phyloP scores from a whole-genome alignment of 202 grass and related monocot genomes.

The Setaria viridis region DNA sequence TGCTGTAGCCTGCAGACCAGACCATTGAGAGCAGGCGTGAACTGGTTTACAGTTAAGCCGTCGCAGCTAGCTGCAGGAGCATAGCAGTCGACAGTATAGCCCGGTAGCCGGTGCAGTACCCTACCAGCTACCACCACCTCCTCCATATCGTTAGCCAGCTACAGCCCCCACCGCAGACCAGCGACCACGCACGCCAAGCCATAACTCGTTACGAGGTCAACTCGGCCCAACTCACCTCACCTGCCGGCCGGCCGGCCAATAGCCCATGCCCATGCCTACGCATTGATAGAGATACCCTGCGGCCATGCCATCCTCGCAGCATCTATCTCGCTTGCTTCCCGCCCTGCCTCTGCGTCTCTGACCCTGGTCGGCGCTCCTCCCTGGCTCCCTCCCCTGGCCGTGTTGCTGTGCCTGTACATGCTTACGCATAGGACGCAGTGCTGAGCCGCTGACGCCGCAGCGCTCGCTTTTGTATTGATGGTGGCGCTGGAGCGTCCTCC shows the following conservation, averaged over 20 bases:
- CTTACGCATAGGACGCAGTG: slow-evolving; percentile 22
- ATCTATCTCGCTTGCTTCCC: neutral
- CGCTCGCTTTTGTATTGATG: slow-evolving; percentile 22
- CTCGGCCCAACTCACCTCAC: slow-evolving; percentile 39
- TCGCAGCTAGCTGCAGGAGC: neutral
- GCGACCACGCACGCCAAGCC: neutral
- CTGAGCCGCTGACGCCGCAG: slow-evolving; percentile 17
- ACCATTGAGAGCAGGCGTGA: neutral
- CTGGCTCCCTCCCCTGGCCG: neutral
- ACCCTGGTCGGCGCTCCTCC: slow-evolving; percentile 17
- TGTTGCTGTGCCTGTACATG: slow-evolving; percentile 6
- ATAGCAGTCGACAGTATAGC: neutral
- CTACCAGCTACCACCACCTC: neutral
- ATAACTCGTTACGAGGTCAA: slow-evolving; percentile 49
- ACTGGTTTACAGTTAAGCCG: slow-evolving; percentile 47
- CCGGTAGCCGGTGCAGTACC: neutral
- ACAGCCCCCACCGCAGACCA: neutral
- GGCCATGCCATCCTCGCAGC: neutral
- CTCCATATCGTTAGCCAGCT: slow-evolving; percentile 20
- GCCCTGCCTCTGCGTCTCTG: neutral
- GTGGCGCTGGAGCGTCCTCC: neutral
- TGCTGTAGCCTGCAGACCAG: neutral
- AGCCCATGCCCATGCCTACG: neutral
- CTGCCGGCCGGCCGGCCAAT: slow-evolving; percentile 6
- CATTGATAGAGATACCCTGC: slow-evolving; percentile 29